These are phyloP conservation scores for Rhododendron molle DNA, from an alignment of 148 eudicot species.

Conservation along the genomic window DNA sequence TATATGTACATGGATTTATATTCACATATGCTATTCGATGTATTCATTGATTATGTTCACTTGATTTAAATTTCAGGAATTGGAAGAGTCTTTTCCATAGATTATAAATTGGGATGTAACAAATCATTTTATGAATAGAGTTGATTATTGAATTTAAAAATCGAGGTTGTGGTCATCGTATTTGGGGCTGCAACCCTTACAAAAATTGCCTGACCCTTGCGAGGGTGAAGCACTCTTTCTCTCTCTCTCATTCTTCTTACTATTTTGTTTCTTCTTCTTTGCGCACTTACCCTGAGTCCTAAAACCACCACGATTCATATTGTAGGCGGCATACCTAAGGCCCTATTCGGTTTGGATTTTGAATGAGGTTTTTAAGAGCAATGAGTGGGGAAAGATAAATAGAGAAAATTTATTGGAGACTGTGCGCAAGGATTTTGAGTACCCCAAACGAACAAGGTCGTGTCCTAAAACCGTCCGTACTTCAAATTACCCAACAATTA, in stretches of 20 bases:
- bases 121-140: not conserved
- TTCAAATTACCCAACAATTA: not conserved
- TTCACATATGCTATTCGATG: not conserved
- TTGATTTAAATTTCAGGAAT: not conserved
- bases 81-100: not conserved
- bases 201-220: not conserved
- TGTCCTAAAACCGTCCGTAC: too few relatives aligned
- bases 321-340: not conserved
- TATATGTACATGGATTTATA: not conserved
- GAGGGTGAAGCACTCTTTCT: not conserved
- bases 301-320: not conserved
- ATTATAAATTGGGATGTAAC: not conserved
- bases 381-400: too few relatives aligned
- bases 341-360: too few relatives aligned
- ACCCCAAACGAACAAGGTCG: too few relatives aligned
- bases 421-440: too few relatives aligned
- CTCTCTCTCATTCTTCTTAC: not conserved
- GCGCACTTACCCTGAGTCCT: not conserved
- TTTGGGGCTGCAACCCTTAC: not conserved
- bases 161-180: not conserved
- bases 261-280: not conserved
- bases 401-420: too few relatives aligned
- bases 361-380: too few relatives aligned
- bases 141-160: too few relatives aligned
- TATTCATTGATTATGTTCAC: not conserved